phyloP scores from a whole-genome alignment of 768 basidiomycete species.

The Erythrobasidium yunnanense region DNA sequence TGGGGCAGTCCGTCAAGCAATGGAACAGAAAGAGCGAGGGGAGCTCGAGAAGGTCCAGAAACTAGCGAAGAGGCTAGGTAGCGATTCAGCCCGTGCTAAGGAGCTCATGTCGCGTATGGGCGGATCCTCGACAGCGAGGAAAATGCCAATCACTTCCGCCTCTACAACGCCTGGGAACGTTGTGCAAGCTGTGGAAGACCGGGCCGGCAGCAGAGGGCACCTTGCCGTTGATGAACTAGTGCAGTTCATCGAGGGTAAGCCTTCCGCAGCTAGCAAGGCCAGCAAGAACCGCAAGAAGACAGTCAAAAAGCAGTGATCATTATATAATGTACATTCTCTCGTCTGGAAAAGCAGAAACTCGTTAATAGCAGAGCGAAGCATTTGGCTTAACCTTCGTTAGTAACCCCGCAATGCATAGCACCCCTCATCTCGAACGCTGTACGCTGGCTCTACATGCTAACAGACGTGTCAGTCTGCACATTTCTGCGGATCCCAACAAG shows the following conservation, averaged over 20 bases:
- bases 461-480: too few species aligned
- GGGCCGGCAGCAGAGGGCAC: constrained; percentile 37
- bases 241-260: constrained; percentile 42
- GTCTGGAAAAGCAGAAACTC: too few species aligned
- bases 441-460: too few species aligned
- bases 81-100: constrained; percentile 26
- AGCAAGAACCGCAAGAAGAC: neutral
- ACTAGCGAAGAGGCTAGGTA: constrained; percentile 34
- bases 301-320: neutral
- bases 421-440: too few species aligned
- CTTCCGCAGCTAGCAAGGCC: neutral
- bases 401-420: too few species aligned
- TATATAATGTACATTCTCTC: too few species aligned
- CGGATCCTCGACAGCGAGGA: neutral
- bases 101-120: constrained; percentile 25
- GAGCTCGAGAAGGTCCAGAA: constrained; percentile 34
- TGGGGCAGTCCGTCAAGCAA: constrained; percentile 39
- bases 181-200: constrained; percentile 31
- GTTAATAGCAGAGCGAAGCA: too few species aligned
- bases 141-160: neutral
- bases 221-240: constrained; percentile 44
- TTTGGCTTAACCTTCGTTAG: too few species aligned
- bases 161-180: constrained; percentile 18
- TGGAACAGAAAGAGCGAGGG: constrained; percentile 38
- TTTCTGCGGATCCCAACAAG: too few species aligned